Conservation (phyloP, 2,329 filamentous ascomycete species). For the Colletotrichum eremochloae region DNA sequence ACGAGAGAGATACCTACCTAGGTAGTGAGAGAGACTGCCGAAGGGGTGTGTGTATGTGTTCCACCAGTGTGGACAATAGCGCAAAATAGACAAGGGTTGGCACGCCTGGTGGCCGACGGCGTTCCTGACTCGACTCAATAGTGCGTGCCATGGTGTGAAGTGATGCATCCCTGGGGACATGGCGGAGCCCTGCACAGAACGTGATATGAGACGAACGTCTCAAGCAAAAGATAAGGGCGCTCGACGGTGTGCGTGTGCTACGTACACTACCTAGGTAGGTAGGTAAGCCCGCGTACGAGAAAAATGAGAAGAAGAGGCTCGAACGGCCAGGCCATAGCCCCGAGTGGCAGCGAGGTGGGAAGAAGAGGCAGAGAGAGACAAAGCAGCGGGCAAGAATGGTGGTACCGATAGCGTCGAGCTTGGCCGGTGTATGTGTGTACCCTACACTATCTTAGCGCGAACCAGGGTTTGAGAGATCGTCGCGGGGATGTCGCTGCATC, state of each 20-base stretch:
- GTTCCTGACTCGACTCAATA: slow-evolving; percentile 9
- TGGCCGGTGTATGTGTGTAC: slow-evolving; percentile 8
- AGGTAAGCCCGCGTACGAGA: not conserved
- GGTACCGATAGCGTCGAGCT: slow-evolving; percentile 11
- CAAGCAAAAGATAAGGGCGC: slow-evolving; percentile 18
- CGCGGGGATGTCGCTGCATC: slow-evolving; percentile 37
- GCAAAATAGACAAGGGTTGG: slow-evolving; percentile 10
- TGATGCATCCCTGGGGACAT: not conserved
- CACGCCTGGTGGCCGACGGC: slow-evolving; percentile 12
- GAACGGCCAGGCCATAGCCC: slow-evolving; percentile 12
- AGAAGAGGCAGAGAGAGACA: slow-evolving; percentile 10
- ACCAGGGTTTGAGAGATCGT: slow-evolving; percentile 38
- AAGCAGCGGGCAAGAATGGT: slow-evolving; percentile 8
- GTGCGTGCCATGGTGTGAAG: slow-evolving; percentile 4
- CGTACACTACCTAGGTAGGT: not conserved
- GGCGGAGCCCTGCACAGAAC: slow-evolving; percentile 10
- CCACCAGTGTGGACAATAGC: not conserved
- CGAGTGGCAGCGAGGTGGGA: not conserved
- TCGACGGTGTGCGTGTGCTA: not conserved
- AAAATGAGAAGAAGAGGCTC: not conserved
- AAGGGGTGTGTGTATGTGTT: not conserved
- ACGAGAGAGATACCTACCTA: not conserved
- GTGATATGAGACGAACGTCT: slow-evolving; percentile 38
- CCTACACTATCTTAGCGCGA: slow-evolving; percentile 36
- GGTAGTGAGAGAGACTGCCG: not conserved